phyloP scores from a whole-genome alignment of 176 grass and related monocot genomes.

The Eleusine coracana region DNA sequence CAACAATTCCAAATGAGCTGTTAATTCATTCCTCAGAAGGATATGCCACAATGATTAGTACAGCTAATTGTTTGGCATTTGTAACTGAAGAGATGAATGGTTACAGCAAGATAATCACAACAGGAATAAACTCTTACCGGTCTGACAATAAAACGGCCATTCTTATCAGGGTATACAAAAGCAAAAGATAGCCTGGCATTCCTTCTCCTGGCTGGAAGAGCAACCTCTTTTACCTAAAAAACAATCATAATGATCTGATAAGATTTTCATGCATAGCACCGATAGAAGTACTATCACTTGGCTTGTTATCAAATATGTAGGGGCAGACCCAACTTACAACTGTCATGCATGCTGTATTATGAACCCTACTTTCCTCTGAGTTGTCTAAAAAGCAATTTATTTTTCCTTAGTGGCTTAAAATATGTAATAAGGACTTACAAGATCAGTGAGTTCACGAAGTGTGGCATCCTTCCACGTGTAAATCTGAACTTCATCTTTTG shows the following conservation, averaged over 20 bases:
- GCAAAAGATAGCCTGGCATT: conserved; percentile 91
- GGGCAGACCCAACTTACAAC: neutral
- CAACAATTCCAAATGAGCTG: neutral
- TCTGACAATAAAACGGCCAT: conserved; percentile 87
- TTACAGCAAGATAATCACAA: neutral
- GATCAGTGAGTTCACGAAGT: conserved; percentile 87
- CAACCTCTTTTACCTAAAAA: conserved; percentile 95
- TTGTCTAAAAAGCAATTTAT: neutral
- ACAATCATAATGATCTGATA: conserved; percentile 7
- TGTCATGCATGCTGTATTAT: neutral
- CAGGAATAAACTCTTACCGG: conserved; percentile 45
- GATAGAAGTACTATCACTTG: neutral
- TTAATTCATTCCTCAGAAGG: neutral
- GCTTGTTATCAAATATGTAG: neutral
- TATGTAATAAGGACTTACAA: conserved; percentile 49
- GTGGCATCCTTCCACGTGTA: conserved; percentile 99
- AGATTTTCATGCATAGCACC: conserved; percentile 31
- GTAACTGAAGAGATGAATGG: conserved; percentile 3
- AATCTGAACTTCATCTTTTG: conserved; percentile 98
- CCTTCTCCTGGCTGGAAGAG: conserved; percentile 88
- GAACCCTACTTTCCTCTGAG: neutral
- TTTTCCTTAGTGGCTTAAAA: neutral
- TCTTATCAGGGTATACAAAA: conserved; percentile 93
- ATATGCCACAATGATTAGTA: neutral
- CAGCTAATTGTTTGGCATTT: conserved; percentile 13